Evolutionary conservation across 2,329 filamentous ascomycete genomes (phyloP), one percentile per base, ranked within the genome.

Genomic region (Exserohilum rostratum): DNA sequence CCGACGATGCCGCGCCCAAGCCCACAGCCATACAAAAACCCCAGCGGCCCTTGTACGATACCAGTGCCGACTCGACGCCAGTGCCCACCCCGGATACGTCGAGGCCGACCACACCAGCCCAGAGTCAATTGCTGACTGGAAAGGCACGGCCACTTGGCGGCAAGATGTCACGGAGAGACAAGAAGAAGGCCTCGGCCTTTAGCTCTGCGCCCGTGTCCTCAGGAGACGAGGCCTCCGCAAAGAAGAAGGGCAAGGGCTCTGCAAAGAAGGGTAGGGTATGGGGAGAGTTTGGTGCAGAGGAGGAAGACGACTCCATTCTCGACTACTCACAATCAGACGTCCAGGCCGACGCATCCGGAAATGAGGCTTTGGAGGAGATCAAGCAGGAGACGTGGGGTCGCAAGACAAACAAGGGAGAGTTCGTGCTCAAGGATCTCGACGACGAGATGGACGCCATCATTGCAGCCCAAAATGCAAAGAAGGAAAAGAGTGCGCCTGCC

Each of bases 391-490:
- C 90, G 1, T 97, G 92, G 91, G 95, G 95, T 31, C 90, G 85
- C 31, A 88, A 86, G 69, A 96, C 90, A 12, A 85, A 84, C 47
- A 93, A 93, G 77, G 95, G 95, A 46, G 90, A 97, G 71, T 99
- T 98, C 68, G 88, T 98, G 44, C 80, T 99, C 60, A 96, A 90
- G 70, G 95, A 99, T 68, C 79, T 99, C 6, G 93, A 93, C 57
- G 91, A 96, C 63, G 92, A 99, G 76, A 91, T 99, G 13, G 88
- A 96, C 67, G 89, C 87, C 31, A 97, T 99, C 52, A 82, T 99
- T 39, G 86, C 91, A 30, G 86, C 88, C 18, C 91, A 91, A n/a
- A 87, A 91, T 65, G 85, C 85, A 9, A 87, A 72, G 44, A 75
- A 73, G 51, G 63, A 73, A 6, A 68, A 61, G 31, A 59, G 63